phyloP scores from a whole-genome alignment of 148 eudicot genomes.

The Camellia sinensis region DNA sequence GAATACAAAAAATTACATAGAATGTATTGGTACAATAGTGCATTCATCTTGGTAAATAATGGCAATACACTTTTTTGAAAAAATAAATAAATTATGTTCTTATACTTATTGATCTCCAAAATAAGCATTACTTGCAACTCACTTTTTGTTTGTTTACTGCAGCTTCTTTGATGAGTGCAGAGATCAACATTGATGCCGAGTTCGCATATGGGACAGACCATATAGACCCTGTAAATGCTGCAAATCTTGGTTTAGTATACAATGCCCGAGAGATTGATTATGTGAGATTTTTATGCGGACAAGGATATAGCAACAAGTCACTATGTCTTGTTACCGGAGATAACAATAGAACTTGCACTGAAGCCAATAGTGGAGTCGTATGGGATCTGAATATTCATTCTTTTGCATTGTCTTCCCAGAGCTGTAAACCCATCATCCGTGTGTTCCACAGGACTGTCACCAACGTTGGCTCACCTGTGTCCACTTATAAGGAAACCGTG shows the following conservation, averaged over 20 bases:
- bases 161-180: conserved; percentile 25
- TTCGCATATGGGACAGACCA: conserved; percentile 57
- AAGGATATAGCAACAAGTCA: conserved; percentile 30
- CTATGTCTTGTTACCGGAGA: conserved; percentile 34
- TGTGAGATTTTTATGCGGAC: conserved; percentile 37
- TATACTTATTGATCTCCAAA: too few species aligned
- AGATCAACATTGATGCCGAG: conserved; percentile 23
- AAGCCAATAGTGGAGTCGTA: conserved; percentile 18
- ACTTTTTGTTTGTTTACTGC: background rate
- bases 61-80: too few species aligned
- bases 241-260: conserved; percentile 40
- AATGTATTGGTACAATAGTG: too few species aligned
- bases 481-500: conserved; percentile 28
- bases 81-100: too few species aligned
- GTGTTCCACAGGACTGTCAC: conserved; percentile 40
- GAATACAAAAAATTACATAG: too few species aligned
- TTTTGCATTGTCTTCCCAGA: conserved; percentile 18
- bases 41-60: too few species aligned
- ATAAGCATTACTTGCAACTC: too few species aligned
- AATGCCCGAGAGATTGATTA: conserved; percentile 31
- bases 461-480: conserved; percentile 38
- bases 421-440: background rate
- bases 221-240: conserved; percentile 30
- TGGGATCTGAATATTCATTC: conserved; percentile 50
- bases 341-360: conserved; percentile 29